Base-by-base conservation (phyloP, 2,329 filamentous ascomycete genomes). In the Clonostachys rosea region DNA sequence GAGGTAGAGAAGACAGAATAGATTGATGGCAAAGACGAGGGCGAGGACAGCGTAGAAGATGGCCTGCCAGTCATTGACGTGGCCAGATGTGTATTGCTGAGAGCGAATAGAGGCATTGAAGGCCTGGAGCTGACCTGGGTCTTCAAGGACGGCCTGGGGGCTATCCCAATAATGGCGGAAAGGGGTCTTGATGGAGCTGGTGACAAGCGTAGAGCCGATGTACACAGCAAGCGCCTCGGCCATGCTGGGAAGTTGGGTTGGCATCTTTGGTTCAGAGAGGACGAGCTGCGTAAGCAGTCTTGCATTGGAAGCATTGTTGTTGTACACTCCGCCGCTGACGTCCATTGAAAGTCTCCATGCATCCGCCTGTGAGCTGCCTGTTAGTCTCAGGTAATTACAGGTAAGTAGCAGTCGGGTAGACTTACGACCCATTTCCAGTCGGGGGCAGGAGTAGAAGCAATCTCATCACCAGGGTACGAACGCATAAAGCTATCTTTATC, bases 171-270 rank as follows among this genome's bases (percentile, higher is more conserved):
- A 74, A 36, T 81, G 77, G 0, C 74, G 68, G 56, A 86, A 89
- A 0, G 85, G 83, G 0, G 84, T 68, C 47, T 79, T 73, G 9
- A 78, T 64, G 3, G 81, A 67, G 9, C 79, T 74, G 40, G 83
- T 70, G 9, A 91, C 73, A 1, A 91, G 62, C 0, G 86, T 89
- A 35, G 79, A 83, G 5, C 81, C 80, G 0, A 79, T 77, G 55
- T 91, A 74, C 0, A 89, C 86, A 0, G 87, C 86, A 0, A 94
- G 61, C 0, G 84, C 84, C 63, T 94, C 89, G 0, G 81, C 83
- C n/a, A 88, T 73, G 3, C 83, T 88, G 0, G 89, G 89, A 0
- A 84, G 62, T 0, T 64, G 57, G 1, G 70, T 62, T 34, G 75
- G 68, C 1, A 89, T 70, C 0, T 48, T 45, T 0, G 66, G 61